Base-by-base conservation (phyloP, 2,329 filamentous ascomycete species). In the Coniochaeta prunicola region DNA sequence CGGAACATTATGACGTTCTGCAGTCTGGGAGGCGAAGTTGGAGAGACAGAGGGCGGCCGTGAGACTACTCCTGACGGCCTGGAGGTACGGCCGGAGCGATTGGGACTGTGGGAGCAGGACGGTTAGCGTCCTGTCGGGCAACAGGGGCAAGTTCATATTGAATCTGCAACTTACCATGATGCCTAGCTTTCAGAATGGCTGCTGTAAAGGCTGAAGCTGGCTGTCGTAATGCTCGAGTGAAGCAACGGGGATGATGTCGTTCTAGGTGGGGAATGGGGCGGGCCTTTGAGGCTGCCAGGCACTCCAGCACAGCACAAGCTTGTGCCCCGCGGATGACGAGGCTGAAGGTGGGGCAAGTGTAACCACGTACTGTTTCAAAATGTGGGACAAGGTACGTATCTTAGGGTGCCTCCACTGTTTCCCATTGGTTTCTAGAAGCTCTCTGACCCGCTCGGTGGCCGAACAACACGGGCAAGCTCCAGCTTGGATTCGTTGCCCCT, bases 11-110 rank as follows among this genome's bases (percentile, higher is more conserved):
- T 97, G 94, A 67, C 94, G 84, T 80, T 99, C 96, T 58, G 92
- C 91, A 53, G 90, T 91, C 77, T 99, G 94, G 56, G 93, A 97
- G 63, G 94, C 93, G 76, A 99, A 99, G 82, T 99, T 96, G 74
- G 92, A 93, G 60, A 96, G 84, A 60, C 91, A 93, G 66, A 99
- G 87, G 65, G 94, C 93, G 64, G 93, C 91, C 42, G 92, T 97
- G 70, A 99, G 83, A 70, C 91, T 96, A 71, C 90, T 92, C 69
- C 94, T 91, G 69, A 97, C 94, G 76, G 91, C 96, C 81, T 96
- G 91, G 67, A 97, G 89, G 78, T 97, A 97, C 59, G 93, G 93
- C 64, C 93, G 90, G 71, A 97, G 84, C 65, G 92, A 96, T 92
- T 97, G 93, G 72, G 92, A 97, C 94, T 89, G 63, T 40, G 8